Base-by-base conservation (phyloP, 139 green algal genomes). In the Raphidocelis subcapitata region DNA sequence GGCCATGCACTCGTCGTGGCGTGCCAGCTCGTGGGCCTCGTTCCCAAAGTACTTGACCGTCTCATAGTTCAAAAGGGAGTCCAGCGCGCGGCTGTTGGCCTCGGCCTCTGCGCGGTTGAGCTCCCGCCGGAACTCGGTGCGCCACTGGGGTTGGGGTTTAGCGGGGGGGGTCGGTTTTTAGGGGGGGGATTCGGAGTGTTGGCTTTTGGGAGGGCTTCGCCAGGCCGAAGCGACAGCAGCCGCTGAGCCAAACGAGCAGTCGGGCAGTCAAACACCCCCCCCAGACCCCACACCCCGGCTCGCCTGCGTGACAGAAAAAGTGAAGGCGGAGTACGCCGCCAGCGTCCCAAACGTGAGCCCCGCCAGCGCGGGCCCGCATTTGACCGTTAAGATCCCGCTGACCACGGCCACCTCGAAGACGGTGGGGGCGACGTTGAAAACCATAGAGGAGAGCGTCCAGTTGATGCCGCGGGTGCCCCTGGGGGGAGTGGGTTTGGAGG, bases 31-130 rank as follows among this genome's bases (percentile, higher is more conserved):
- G 68, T 96, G 91, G 21, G 74, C 65, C 76, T 98, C 95, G 57
- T 94, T 94, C 69, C 86, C 87, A 79, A 97, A 98, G 81, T 97
- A 94, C 81, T 96, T 97, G 57, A 98, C 88, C 0, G 91, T 94
- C 80, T 99, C 95, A 80, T 98, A 98, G 82, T 99, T 99, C 76
- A 99, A 93, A 1, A 99, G 83, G 0, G 89, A 93, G 83, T 99
- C 95, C 3, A 96, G 84, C 16, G 84, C 86, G 1, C 86, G 81
- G 16, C 81, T 83, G 65, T 80, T 80, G n/a, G 85, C 92, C 61
- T 89, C 73, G 31, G 64, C 76, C 79, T 96, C 91, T 0, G 91
- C 88, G 4, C 74, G 69, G 85, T 98, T 98, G 92, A 97, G 97
- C 12, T 89, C 65, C 36, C 84, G 81, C 37, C 95, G 80, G 79